phyloP scores from a whole-genome alignment of 2,329 filamentous ascomycete species.

The Aspergillus costaricaensis region DNA sequence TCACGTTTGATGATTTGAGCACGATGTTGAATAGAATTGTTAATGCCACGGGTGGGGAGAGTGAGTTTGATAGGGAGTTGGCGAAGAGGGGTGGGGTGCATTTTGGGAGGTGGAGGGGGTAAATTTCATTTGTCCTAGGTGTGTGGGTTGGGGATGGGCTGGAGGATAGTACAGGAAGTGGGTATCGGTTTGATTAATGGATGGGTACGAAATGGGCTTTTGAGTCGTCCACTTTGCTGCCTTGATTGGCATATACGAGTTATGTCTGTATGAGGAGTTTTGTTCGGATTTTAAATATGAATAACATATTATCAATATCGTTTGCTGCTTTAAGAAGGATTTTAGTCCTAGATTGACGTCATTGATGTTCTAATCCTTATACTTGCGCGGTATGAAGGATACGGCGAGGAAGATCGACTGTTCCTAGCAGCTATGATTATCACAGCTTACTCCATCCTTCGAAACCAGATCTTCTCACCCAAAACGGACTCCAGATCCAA shows the following conservation, averaged over 20 bases:
- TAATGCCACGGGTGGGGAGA: not conserved
- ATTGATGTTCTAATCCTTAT: no score
- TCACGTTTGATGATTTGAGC: not conserved
- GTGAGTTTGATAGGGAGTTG: not conserved
- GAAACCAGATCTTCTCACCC: slow-evolving; percentile 23
- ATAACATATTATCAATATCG: no score
- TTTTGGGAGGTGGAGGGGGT: not conserved
- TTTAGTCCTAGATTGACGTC: no score
- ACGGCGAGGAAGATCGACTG: no score
- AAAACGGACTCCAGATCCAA: slow-evolving; percentile 19
- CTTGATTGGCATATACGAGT: not conserved
- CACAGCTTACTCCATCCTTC: no score
- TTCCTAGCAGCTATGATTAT: no score
- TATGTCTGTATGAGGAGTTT: not conserved
- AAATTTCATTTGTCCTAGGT: not conserved
- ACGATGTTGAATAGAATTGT: not conserved
- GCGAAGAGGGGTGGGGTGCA: not conserved
- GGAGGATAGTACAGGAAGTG: no score
- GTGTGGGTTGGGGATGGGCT: not conserved
- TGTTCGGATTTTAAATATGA: not conserved
- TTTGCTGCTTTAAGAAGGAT: no score
- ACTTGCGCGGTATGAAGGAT: no score
- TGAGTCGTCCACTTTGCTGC: not conserved
- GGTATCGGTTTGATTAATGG: no score
- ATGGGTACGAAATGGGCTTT: no score